Evolutionary conservation across 495 filamentous ascomycete species (phyloP).

Genomic region (Hyphodiscus hymeniophilus): DNA sequence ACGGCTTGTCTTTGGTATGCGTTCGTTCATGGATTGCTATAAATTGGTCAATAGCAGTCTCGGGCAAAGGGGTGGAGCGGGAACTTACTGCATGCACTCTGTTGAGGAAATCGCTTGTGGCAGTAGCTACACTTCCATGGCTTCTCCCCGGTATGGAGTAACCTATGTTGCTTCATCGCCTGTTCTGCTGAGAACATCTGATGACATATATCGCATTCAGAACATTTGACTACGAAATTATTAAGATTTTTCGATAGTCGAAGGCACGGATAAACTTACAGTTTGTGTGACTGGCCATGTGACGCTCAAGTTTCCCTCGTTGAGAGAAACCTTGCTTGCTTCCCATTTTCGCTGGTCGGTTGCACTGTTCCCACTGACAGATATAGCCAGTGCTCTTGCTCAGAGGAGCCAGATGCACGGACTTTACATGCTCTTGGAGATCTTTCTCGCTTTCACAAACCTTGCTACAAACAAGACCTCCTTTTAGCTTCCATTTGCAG

Average conservation of each 20-base stretch:
- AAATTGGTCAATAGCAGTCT: slow-evolving; percentile 7
- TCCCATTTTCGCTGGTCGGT: slow-evolving; percentile 27
- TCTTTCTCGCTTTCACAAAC: slow-evolving; percentile 8
- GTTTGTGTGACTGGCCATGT: slow-evolving; percentile 54
- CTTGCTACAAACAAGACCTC: slow-evolving; percentile 8
- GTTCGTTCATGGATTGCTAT: slow-evolving; percentile 49
- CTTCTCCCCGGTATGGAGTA: slow-evolving; percentile 54
- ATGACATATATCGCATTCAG: slow-evolving; percentile 42
- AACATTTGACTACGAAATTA: slow-evolving; percentile 44
- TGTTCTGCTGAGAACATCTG: slow-evolving; percentile 51
- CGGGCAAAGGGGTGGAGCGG: neutral
- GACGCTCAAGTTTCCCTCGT: slow-evolving; percentile 52
- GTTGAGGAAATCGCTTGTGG: slow-evolving; percentile 45
- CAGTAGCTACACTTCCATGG: slow-evolving; percentile 47
- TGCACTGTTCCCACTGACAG: slow-evolving; percentile 41
- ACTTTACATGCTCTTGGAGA: slow-evolving; percentile 35
- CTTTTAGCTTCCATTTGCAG: slow-evolving; percentile 28
- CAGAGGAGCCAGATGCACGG: slow-evolving; percentile 29
- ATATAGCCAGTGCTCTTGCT: slow-evolving; percentile 34
- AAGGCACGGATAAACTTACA: slow-evolving; percentile 35
- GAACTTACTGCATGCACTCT: slow-evolving; percentile 43
- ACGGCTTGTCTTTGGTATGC: slow-evolving; percentile 41
- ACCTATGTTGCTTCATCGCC: slow-evolving; percentile 51
- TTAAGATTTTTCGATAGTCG: slow-evolving; percentile 5
- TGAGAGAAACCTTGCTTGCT: slow-evolving; percentile 34